Evolutionary conservation across 129 eudicot genomes (phyloP), one percentile per base, ranked within the genome.

Genomic region (Helianthus annuus): DNA sequence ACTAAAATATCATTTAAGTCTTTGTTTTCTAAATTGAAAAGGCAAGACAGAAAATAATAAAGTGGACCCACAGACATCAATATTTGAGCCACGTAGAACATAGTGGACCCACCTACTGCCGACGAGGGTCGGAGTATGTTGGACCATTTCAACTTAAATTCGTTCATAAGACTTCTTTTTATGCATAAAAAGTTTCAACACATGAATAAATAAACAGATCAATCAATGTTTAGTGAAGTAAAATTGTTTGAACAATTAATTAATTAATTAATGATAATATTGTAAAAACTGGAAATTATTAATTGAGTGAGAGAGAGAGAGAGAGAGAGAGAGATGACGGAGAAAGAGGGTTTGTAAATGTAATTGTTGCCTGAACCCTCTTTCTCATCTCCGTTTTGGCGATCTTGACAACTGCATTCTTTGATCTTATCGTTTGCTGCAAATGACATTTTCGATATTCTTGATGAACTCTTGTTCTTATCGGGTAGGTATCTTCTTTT

Each of bases 401-500:
- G 80, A 76, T 76, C 74, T 67, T 73, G 16, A 53, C 72, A 61
- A 77, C 44, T 45, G 71, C 76, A 77, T 70, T 76, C 80, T 58
- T 76, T 77, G 81, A 70, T 69, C 56, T 63, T 29, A 77, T 63
- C 81, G 71, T 49, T 56, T 27, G 45, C 61, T 15, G 45, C 62
- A 61, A 77, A 69, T 59, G 69, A 55, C 70, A 63, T 70, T 70
- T 51, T 77, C 81, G 48, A 52, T 64, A 27, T 52, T 55, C 48
- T 67, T 76, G 19, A 75, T 53, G 64, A 69, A 69, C 51, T 42
- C 69, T 58, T 24, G 13, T 48, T 44, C 64, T 77, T 49, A 38
- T 19, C 71, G 70, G 81, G 81, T 69, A 24, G 36, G 62, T 58
- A 10, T 42, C 59, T 7, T 24, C 45, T 70, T 77, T n/a, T n/a